Conservation (phyloP, 1,284 basidiomycete species). For the Ustilago bromivora region DNA sequence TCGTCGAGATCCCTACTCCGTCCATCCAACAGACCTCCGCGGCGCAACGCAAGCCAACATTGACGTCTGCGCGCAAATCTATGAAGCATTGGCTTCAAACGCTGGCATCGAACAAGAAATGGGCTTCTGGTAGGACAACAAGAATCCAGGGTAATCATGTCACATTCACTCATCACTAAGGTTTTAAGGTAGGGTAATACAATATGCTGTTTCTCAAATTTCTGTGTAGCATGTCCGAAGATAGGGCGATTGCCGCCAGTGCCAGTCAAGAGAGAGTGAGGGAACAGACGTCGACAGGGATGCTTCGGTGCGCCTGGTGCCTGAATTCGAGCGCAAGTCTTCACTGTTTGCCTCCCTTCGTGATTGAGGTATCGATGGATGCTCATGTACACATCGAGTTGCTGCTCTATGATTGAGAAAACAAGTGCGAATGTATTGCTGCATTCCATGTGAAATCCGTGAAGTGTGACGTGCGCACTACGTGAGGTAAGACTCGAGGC, state of each 20-base stretch:
- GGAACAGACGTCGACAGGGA: neutral
- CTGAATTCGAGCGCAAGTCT: too few species aligned
- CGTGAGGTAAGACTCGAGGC: conserved; percentile 70
- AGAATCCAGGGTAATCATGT: neutral
- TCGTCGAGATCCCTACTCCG: conserved; percentile 11
- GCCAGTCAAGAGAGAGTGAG: neutral
- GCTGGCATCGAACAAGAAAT: conserved; percentile 27
- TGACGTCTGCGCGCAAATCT: conserved; percentile 20
- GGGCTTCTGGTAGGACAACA: conserved; percentile 28
- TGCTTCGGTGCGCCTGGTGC: neutral
- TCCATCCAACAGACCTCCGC: conserved; percentile 27
- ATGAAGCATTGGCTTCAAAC: conserved; percentile 19
- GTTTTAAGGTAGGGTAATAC: neutral
- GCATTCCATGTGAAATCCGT: neutral
- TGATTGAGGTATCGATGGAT: neutral
- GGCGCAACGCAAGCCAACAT: conserved; percentile 37
- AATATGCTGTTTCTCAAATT: neutral
- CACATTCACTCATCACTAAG: neutral
- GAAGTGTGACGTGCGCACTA: conserved; percentile 3
- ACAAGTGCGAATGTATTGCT: neutral
- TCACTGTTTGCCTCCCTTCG: neutral
- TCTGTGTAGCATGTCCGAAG: neutral
- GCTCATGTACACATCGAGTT: neutral
- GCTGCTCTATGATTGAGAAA: neutral
- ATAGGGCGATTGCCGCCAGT: too few species aligned